Percentiles rank a stretch among this genome's conserved stretches.
These are phyloP conservation scores for Westerdykella sp. DNA, from an alignment of 2,329 filamentous ascomycete species.

Conservation along the genomic window DNA sequence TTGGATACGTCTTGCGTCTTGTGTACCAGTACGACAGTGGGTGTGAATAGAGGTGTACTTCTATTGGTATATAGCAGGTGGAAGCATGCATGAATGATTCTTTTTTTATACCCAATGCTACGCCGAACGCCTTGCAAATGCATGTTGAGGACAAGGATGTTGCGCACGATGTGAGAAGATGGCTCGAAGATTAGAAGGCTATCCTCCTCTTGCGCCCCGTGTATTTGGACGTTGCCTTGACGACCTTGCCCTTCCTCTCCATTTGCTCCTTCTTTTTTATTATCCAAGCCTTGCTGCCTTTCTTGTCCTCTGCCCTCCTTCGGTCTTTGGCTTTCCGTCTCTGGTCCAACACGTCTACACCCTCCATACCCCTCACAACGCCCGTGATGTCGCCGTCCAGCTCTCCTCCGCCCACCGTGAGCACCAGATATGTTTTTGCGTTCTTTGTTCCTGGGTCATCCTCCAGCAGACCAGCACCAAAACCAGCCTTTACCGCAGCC, in stretches of 20 bases:
- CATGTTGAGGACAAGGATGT: conserved; percentile 17
- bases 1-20: conserved; percentile 15
- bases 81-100: conserved; percentile 31
- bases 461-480: conserved; percentile 89
- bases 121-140: conserved; percentile 32
- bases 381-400: conserved; percentile 71
- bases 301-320: conserved; percentile 57
- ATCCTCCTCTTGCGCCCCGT: conserved; percentile 81
- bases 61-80: conserved; percentile 38
- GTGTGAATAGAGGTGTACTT: conserved; percentile 38
- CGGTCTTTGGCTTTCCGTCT: conserved; percentile 46
- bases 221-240: conserved; percentile 88
- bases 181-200: conserved; percentile 54
- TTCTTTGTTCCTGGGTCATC: conserved; percentile 97
- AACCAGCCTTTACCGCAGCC: conserved; percentile 88
- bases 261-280: conserved; percentile 85
- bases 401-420: conserved; percentile 75
- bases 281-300: conserved; percentile 82
- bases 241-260: conserved; percentile 89
- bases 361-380: conserved; percentile 82
- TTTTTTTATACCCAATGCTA: conserved; percentile 12
- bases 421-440: conserved; percentile 88
- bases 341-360: conserved; percentile 64
- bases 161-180: neutral
- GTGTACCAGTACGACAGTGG: conserved; percentile 28